Conservation (phyloP, 2,329 filamentous ascomycete species). For the Ophiocordyceps sinensis region DNA sequence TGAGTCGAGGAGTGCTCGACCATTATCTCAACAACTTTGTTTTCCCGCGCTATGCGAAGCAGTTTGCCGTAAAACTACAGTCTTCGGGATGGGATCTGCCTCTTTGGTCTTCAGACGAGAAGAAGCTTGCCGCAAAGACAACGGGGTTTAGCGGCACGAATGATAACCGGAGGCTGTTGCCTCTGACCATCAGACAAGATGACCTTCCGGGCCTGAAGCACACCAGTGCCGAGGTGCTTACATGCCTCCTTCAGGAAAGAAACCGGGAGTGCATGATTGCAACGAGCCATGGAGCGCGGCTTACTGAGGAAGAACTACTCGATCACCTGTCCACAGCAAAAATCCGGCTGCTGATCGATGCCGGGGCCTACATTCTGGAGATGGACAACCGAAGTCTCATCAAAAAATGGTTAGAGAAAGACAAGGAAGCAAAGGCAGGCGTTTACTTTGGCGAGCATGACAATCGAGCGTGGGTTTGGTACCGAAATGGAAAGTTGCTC, state of each 20-base stretch:
- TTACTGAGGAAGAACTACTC: constrained; percentile 20
- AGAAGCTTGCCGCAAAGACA: constrained; percentile 19
- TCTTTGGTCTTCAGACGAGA: constrained; percentile 15
- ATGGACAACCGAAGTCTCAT: constrained; percentile 38
- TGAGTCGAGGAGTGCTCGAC: constrained; percentile 36
- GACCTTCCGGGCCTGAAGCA: constrained; percentile 41
- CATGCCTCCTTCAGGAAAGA: constrained; percentile 15
- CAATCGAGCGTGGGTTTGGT: constrained; percentile 8
- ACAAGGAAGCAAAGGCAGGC: constrained; percentile 29
- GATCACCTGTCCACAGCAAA: constrained; percentile 22
- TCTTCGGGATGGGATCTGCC: constrained; percentile 57
- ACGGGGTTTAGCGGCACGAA: constrained; percentile 64
- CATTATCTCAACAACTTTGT: constrained; percentile 50
- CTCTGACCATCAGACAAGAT: constrained; percentile 44
- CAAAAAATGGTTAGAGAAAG: constrained; percentile 32
- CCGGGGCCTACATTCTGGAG: constrained; percentile 49
- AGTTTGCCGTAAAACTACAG: constrained; percentile 48
- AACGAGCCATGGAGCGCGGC: constrained; percentile 6
- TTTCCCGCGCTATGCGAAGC: constrained; percentile 49
- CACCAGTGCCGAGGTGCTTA: constrained; percentile 49
- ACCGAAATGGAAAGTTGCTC: constrained; percentile 23
- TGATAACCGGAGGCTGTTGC: constrained; percentile 44
- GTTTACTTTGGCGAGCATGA: constrained; percentile 35
- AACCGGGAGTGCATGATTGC: constrained; percentile 30
- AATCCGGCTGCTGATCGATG: constrained; percentile 46